Evolutionary conservation across 2,329 filamentous ascomycete species (phyloP), one percentile per base, ranked within the genome.

Genomic region (Madurella fahalii): DNA sequence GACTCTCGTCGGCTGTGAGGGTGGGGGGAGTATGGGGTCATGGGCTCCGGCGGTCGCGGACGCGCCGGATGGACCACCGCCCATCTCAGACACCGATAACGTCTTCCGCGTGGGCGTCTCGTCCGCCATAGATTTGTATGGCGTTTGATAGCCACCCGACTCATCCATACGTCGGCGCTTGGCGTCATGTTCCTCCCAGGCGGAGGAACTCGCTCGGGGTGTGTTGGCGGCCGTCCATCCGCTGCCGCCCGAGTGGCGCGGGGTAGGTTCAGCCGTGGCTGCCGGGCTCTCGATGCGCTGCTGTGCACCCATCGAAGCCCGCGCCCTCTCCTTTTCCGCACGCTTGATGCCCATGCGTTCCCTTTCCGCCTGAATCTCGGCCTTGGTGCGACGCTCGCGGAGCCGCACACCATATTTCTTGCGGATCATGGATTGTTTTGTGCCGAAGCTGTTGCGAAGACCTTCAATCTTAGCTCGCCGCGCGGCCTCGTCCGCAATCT

Each of bases 321-420:
- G 47, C 1, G 52, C 61, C 47, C 31, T 57, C 44, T 52, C 63
- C 44, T 52, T 63, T 53, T 60, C 64, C 15, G 50, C 52, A 39
- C 64, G 60, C 52, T 65, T 66, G 30, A 75, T 63, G 12, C 73
- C 72, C 50, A 69, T 66, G 9, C 75, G 74, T n/a, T 73, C 69
- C 9, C 64, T 66, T 55, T 76, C 72, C 0, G 72, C 70, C 2
- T 75, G 69, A 15, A 81, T 76, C 55, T 78, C 75, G 0, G 69
- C 71, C 56, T 65, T 74, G 2, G 74, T 74, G 0, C 79, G 75
- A 12, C 78, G 70, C 58, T 76, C 72, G 0, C 78, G 74, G 13
- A 83, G 70, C 1, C 74, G 73, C 32, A 84, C 78, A n/a, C 80
- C 80, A 56, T 77, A 83, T 56, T 76, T 81, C 63, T 81, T 83